Conservation (phyloP, 176 grass and related monocot genomes). For the Oryza coarctata region DNA sequence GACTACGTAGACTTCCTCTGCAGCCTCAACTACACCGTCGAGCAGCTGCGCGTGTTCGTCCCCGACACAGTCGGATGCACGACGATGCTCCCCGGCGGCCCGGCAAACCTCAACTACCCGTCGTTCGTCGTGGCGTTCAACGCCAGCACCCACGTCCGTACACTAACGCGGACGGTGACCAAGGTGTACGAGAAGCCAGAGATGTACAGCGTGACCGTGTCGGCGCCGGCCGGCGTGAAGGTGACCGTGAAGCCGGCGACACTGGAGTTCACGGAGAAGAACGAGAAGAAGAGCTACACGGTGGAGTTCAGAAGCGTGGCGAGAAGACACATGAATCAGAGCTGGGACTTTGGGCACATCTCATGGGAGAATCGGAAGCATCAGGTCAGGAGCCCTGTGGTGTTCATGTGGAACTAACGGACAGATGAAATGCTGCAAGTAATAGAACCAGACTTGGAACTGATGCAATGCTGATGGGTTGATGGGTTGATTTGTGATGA, state of each 20-base stretch:
- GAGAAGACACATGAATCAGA: neutral
- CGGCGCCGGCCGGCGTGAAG: constrained; percentile 26
- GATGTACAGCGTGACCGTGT: constrained; percentile 33
- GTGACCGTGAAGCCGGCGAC: constrained; percentile 41
- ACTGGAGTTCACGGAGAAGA: constrained; percentile 29
- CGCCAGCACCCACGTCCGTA: neutral
- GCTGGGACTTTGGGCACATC: constrained; percentile 24
- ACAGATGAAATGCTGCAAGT: neutral
- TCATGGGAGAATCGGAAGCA: constrained; percentile 55
- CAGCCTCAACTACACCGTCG: constrained; percentile 43
- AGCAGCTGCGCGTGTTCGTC: constrained; percentile 28
- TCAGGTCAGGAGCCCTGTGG: constrained; percentile 51
- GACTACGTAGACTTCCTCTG: constrained; percentile 46
- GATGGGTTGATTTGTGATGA: neutral
- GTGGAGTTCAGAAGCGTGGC: constrained; percentile 50
- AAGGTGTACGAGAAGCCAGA: constrained; percentile 43
- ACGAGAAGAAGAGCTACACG: constrained; percentile 41
- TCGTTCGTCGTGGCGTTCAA: constrained; percentile 46
- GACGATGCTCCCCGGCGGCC: neutral
- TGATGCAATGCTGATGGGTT: neutral
- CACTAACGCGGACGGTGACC: constrained; percentile 25
- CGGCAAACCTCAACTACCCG: constrained; percentile 50
- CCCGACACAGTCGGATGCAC: neutral
- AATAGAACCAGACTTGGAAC: neutral
- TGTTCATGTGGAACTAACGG: constrained; percentile 35